Conservation (phyloP, 2,329 filamentous ascomycete genomes). For the Scorias spongiosa region DNA sequence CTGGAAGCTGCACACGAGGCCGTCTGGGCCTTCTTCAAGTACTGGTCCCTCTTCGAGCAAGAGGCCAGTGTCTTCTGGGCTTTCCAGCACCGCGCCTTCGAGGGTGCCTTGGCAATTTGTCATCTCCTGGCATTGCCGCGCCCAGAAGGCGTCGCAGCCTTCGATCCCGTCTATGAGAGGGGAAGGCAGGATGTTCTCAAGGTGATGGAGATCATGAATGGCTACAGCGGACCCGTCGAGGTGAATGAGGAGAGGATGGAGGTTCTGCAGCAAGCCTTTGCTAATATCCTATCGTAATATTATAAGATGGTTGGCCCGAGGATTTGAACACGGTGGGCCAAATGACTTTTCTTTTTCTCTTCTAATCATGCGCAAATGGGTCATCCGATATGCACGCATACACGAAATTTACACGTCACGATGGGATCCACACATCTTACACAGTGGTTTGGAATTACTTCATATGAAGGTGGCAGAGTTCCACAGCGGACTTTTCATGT, state of each 20-base stretch:
- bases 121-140: constrained; percentile 7
- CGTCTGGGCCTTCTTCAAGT: constrained; percentile 57
- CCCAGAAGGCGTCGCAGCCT: not conserved
- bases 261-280: not conserved
- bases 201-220: not conserved
- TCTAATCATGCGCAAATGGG: too few relatives aligned
- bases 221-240: not conserved
- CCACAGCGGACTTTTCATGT: too few relatives aligned
- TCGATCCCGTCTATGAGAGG: not conserved
- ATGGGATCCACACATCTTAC: too few relatives aligned
- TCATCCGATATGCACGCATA: too few relatives aligned
- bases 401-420: too few relatives aligned
- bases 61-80: constrained; percentile 77
- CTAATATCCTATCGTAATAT: not conserved
- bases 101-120: constrained; percentile 40
- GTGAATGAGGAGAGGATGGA: not conserved
- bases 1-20: constrained; percentile 64
- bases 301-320: too few relatives aligned
- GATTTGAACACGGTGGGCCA: too few relatives aligned
- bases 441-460: too few relatives aligned
- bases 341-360: too few relatives aligned
- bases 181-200: not conserved
- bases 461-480: too few relatives aligned
- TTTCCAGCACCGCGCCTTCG: constrained; percentile 65
- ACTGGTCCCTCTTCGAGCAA: constrained; percentile 51